Percentiles rank a stretch among this genome's conserved stretches.
Evolutionary conservation across 2,329 filamentous ascomycete genomes (phyloP).

Genomic region (Colletotrichum falcatum): DNA sequence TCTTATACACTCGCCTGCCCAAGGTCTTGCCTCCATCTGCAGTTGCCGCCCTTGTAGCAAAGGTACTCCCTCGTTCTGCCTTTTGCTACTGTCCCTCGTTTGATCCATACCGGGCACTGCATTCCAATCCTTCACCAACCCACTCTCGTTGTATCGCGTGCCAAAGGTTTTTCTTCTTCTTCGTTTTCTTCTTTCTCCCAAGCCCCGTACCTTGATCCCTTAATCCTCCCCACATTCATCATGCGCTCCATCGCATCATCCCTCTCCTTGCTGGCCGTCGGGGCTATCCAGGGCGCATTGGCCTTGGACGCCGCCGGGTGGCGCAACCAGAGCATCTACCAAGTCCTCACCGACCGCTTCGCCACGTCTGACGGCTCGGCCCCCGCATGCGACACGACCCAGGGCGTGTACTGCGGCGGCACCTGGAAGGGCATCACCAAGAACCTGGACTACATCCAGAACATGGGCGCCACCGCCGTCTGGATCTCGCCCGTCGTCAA

Average conservation of each 20-base stretch:
- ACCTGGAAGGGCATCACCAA: constrained; percentile 62
- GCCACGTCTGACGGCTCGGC: constrained; percentile 54
- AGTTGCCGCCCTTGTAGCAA: constrained; percentile 26
- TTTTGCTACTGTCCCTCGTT: constrained; percentile 29
- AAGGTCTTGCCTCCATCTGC: background rate
- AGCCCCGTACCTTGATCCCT: background rate
- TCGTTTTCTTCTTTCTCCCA: background rate
- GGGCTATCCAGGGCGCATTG: constrained; percentile 31
- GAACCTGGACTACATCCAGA: constrained; percentile 63
- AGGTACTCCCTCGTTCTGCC: constrained; percentile 37
- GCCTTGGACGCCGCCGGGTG: constrained; percentile 50
- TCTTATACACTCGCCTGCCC: background rate
- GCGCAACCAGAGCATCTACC: constrained; percentile 58
- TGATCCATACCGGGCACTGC: background rate
- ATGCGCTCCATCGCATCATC: constrained; percentile 28
- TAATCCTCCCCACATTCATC: constrained; percentile 3
- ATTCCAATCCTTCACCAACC: constrained; percentile 7
- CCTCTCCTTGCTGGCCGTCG: constrained; percentile 30
- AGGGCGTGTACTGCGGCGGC: constrained; percentile 60
- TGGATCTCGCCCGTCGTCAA: constrained; percentile 59
- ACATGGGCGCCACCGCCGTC: constrained; percentile 58
- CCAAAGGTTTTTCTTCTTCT: background rate
- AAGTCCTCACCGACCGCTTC: constrained; percentile 59
- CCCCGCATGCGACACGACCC: constrained; percentile 45
- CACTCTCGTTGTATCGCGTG: constrained; percentile 5